These are phyloP conservation scores for Schizonepeta tenuifolia DNA, from an alignment of 257 asterid genomes.

Conservation along the genomic window DNA sequence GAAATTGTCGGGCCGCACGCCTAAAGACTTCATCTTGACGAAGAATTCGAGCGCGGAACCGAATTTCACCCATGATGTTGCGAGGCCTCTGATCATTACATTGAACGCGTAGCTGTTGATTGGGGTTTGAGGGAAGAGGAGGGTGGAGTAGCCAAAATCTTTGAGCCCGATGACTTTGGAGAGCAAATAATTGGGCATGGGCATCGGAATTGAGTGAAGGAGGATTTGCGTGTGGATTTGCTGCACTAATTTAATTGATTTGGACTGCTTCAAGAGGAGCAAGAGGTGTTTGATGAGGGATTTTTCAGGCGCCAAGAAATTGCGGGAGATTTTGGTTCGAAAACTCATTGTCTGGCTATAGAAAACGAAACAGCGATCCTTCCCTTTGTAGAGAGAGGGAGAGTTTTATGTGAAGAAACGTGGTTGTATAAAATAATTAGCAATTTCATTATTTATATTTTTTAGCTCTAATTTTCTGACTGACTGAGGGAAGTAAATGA, in stretches of 20 bases:
- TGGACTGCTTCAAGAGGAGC: slow-evolving; percentile 50
- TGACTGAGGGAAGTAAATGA: too few species aligned
- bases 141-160: slow-evolving; percentile 52
- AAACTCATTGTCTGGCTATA: slow-evolving; percentile 25
- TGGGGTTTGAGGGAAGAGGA: slow-evolving; percentile 60
- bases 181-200: slow-evolving; percentile 77
- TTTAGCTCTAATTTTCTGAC: too few species aligned
- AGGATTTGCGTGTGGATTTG: slow-evolving; percentile 81
- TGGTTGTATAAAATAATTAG: too few species aligned
- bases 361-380: not conserved
- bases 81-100: slow-evolving; percentile 72
- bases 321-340: slow-evolving; percentile 39
- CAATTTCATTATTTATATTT: too few species aligned
- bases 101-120: slow-evolving; percentile 72
- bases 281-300: slow-evolving; percentile 47
- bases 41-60: slow-evolving; percentile 57
- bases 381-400: too few species aligned
- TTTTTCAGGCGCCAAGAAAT: slow-evolving; percentile 20
- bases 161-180: slow-evolving; percentile 62
- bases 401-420: too few species aligned
- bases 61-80: slow-evolving; percentile 75
- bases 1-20: slow-evolving; percentile 72
- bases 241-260: slow-evolving; percentile 49
- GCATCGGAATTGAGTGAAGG: slow-evolving; percentile 61
- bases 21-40: slow-evolving; percentile 55